Percentiles rank a stretch among this genome's conserved stretches.
Evolutionary conservation across 192 early-diverging fungal species (phyloP).

Genomic region (Podila epicladia): DNA sequence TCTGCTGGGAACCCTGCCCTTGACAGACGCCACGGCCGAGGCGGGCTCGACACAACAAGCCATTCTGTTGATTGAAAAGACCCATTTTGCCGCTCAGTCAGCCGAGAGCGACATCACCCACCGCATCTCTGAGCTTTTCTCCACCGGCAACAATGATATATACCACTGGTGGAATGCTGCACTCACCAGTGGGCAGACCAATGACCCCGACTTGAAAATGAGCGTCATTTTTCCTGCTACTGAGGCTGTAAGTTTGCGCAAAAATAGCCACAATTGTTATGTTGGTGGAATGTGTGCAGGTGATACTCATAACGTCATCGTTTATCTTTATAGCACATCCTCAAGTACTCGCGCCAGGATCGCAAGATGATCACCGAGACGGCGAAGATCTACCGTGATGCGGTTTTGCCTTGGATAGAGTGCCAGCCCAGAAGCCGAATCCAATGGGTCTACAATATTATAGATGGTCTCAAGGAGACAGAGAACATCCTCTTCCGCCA

Average conservation of each 20-base stretch:
- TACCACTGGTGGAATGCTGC: conserved; percentile 72
- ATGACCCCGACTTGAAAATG: conserved; percentile 64
- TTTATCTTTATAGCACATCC: conserved; percentile 61
- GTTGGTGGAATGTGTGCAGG: background rate
- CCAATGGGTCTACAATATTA: conserved; percentile 85
- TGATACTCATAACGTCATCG: background rate
- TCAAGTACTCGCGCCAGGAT: conserved; percentile 74
- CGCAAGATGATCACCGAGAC: conserved; percentile 72
- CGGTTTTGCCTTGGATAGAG: conserved; percentile 71
- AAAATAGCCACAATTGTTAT: background rate
- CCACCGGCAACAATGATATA: conserved; percentile 70
- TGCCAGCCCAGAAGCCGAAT: conserved; percentile 64
- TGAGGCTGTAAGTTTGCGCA: conserved; percentile 46
- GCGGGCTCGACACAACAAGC: conserved; percentile 16
- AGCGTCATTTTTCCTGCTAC: conserved; percentile 73
- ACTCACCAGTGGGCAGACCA: conserved; percentile 17
- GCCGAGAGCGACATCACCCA: conserved; percentile 33
- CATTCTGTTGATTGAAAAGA: conserved; percentile 63
- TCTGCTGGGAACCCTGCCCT: conserved; percentile 28
- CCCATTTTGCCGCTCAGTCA: conserved; percentile 49
- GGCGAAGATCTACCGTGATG: conserved; percentile 60
- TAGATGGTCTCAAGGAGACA: conserved; percentile 68
- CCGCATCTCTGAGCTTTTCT: conserved; percentile 40
- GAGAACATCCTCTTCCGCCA: conserved; percentile 74
- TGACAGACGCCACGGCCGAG: background rate